phyloP scores from a whole-genome alignment of 345 rosid species.

The Salix brachista region DNA sequence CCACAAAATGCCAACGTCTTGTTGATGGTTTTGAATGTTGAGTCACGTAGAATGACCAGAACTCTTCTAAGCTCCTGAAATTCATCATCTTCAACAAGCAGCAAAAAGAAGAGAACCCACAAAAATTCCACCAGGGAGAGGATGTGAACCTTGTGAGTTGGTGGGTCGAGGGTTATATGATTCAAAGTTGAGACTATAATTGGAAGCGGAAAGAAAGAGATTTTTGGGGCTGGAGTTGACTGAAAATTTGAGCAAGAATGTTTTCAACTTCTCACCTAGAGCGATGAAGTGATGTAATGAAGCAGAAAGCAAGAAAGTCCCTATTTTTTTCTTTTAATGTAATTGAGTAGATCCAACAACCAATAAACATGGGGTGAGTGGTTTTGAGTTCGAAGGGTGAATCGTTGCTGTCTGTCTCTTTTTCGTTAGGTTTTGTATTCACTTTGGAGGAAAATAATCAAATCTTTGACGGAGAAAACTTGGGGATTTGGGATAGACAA shows the following conservation, averaged over 20 bases:
- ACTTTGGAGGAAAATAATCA: not conserved
- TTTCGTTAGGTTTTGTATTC: conserved; percentile 3
- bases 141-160: not conserved
- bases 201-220: not conserved
- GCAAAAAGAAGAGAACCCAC: not conserved
- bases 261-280: not conserved
- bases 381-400: conserved; percentile 17
- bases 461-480: not conserved
- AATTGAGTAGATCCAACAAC: conserved; percentile 8
- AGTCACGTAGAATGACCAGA: conserved; percentile 80
- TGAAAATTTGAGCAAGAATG: conserved; percentile 3
- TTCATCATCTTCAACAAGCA: conserved; percentile 42
- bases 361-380: not conserved
- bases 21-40: conserved; percentile 90
- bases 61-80: conserved; percentile 90
- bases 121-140: conserved; percentile 11
- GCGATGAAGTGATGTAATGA: conserved; percentile 11
- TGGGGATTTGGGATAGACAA: not conserved
- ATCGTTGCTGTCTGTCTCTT: conserved; percentile 3
- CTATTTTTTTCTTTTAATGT: no score
- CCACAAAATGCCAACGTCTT: conserved; percentile 83
- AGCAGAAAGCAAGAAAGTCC: not conserved
- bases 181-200: not conserved
- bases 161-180: not conserved
- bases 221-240: conserved; percentile 22